A percentile compares a stretch with the other conserved stretches of the same genome.
Conservation (phyloP, 148 eudicot genomes). For the Camellia sinensis region DNA sequence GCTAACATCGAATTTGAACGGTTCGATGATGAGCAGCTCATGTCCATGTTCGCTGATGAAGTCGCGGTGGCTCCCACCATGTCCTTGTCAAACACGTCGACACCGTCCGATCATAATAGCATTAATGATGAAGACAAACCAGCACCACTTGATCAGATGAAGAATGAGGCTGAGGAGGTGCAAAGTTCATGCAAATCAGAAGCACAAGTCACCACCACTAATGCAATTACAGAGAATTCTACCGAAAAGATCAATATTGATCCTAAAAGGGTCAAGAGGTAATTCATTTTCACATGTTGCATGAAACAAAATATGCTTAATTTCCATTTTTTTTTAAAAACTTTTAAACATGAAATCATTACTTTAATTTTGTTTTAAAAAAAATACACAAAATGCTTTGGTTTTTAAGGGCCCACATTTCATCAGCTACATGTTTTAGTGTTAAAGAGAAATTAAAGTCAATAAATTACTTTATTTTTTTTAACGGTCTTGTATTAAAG, state of each 20-base stretch:
- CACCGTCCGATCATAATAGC: conserved; percentile 74
- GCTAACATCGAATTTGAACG: conserved; percentile 40
- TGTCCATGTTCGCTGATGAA: conserved; percentile 76
- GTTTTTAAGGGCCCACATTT: too few species aligned
- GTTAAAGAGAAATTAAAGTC: background rate
- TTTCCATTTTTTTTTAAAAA: too few species aligned
- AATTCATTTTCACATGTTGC: conserved; percentile 3
- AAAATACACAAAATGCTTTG: too few species aligned
- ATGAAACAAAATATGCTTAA: too few species aligned
- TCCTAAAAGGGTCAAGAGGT: conserved; percentile 85
- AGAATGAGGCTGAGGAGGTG: conserved; percentile 42
- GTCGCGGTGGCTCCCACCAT: conserved; percentile 29
- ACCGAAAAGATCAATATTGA: conserved; percentile 40
- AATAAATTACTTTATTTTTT: background rate
- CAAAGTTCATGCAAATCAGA: conserved; percentile 38
- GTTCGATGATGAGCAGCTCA: conserved; percentile 80
- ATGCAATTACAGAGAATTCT: conserved; percentile 13
- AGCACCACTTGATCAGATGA: conserved; percentile 12
- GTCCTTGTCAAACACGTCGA: conserved; percentile 55
- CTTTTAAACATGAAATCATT: background rate
- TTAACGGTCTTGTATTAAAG: background rate
- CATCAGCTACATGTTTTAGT: too few species aligned
- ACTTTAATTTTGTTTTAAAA: background rate
- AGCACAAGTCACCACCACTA: conserved; percentile 3
- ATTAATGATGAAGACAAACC: conserved; percentile 37